Evolutionary conservation across 2,329 filamentous ascomycete species (phyloP), one percentile per base, ranked within the genome.

Genomic region (Fusarium hostae): DNA sequence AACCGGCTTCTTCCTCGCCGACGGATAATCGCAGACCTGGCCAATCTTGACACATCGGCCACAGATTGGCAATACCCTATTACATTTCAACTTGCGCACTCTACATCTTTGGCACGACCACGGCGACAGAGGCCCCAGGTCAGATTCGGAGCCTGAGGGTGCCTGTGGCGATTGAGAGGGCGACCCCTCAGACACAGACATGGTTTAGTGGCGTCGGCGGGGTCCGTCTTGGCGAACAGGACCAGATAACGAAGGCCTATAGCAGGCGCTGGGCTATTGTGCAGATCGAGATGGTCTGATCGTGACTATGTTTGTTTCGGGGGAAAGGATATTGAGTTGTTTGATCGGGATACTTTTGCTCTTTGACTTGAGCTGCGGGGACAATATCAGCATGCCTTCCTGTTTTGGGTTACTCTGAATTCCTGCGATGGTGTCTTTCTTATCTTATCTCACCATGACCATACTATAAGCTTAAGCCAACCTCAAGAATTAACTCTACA

Each of bases 61-160:
- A 16, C 69, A 72, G 1, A 32, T 32, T 4, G 69, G 69, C 4
- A 66, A 28, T 0, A 30, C 13, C 11, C 58, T 60, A 24, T 72
- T 61, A 26, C 69, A 72, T 51, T 58, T 72, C n/a, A 68, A 37
- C 20, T 72, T 72, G 18, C 69, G 43, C 4, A 37, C n/a, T 24
- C 58, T 72, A 4, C 69, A 72, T 43, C 60, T 16, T 7, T 65
- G 68, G 3, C 69, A 72, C 1, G 69, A 72, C 34, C 67, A 61
- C 0, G 68, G 44, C 6, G 69, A 71, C 3, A 71, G 59, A 4
- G 15, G 13, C 3, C 63, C 56, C 4, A 54, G 15, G 12, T 65
- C 69, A 0, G 69, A 60, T 18, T 72, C 68, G 2, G 64, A 58
- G 43, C 59, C 40, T 35, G 68, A 71, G 13, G 69, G 69, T 18